Conservation (phyloP, 257 asterid genomes). For the Fraxinus excelsior region DNA sequence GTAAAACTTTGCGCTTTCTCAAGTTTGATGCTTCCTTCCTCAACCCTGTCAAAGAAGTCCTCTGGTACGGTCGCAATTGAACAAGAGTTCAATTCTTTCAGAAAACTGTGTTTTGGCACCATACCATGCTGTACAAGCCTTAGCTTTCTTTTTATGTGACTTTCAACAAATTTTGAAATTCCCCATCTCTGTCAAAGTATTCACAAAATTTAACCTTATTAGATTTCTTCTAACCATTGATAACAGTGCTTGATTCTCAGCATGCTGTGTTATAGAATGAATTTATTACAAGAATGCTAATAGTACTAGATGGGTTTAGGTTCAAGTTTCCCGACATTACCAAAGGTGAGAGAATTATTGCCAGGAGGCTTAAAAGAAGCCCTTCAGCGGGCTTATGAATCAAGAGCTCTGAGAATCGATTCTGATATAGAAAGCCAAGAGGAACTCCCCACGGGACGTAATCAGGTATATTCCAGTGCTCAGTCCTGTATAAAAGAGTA, state of each 20-base stretch:
- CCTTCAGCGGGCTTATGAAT: slow-evolving; percentile 56
- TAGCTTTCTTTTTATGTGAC: slow-evolving; percentile 32
- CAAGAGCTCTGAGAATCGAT: slow-evolving; percentile 49
- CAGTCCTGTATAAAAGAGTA: slow-evolving; percentile 46
- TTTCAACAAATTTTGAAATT: slow-evolving; percentile 45
- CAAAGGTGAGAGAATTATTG: slow-evolving; percentile 48
- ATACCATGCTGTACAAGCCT: slow-evolving; percentile 37
- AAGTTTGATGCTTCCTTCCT: slow-evolving; percentile 49
- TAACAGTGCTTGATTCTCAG: background rate
- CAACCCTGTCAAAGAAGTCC: slow-evolving; percentile 50
- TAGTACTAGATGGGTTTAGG: background rate
- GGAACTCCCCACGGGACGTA: slow-evolving; percentile 48
- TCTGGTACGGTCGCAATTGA: slow-evolving; percentile 40
- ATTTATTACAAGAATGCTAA: background rate
- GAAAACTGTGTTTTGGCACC: slow-evolving; percentile 54
- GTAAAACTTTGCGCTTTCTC: slow-evolving; percentile 37
- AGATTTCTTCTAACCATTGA: too few relatives aligned
- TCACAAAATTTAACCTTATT: background rate
- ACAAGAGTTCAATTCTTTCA: slow-evolving; percentile 41
- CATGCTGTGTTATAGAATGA: background rate
- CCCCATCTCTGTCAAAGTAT: slow-evolving; percentile 46
- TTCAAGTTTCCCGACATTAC: slow-evolving; percentile 21
- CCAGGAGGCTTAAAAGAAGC: slow-evolving; percentile 40
- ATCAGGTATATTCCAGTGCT: slow-evolving; percentile 51
- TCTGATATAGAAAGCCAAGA: slow-evolving; percentile 32